phyloP scores from a whole-genome alignment of 805 yeast species.

The Brettanomyces sp. region DNA sequence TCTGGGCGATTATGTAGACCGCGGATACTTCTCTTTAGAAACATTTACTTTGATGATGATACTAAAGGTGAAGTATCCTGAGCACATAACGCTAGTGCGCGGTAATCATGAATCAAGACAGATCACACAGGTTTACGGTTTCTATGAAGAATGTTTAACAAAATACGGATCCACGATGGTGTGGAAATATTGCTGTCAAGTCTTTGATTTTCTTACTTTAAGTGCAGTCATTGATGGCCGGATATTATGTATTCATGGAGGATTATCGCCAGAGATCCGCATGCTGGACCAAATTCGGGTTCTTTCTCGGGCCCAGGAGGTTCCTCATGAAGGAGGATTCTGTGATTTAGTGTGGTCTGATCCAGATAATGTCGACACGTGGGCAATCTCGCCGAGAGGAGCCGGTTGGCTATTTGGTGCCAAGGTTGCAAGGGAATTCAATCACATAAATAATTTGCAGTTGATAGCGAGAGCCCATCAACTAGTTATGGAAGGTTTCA shows the following conservation, averaged over 20 bases:
- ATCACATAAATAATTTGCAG: slow-evolving; percentile 82
- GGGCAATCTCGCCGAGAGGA: slow-evolving; percentile 98
- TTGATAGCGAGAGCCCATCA: slow-evolving; percentile 96
- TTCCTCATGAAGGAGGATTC: slow-evolving; percentile 98
- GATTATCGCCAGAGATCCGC: slow-evolving; percentile 91
- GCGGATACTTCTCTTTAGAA: slow-evolving; percentile 94
- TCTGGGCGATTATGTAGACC: slow-evolving; percentile 92
- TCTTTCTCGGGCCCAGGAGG: slow-evolving; percentile 91
- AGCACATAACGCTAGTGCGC: slow-evolving; percentile 79
- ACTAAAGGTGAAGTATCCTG: slow-evolving; percentile 61
- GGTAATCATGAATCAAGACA: slow-evolving; percentile 97
- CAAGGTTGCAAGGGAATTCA: slow-evolving; percentile 89
- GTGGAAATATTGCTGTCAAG: slow-evolving; percentile 93
- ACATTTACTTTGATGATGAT: slow-evolving; percentile 93
- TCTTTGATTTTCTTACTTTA: slow-evolving; percentile 84
- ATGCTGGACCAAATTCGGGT: slow-evolving; percentile 96
- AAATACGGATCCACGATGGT: slow-evolving; percentile 92
- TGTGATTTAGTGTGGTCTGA: slow-evolving; percentile 97
- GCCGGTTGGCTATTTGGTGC: slow-evolving; percentile 98
- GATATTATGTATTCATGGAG: slow-evolving; percentile 94
- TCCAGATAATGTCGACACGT: slow-evolving; percentile 94
- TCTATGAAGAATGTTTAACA: slow-evolving; percentile 87
- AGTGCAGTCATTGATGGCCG: slow-evolving; percentile 96
- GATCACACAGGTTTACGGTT: slow-evolving; percentile 91
- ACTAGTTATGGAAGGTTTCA: slow-evolving; percentile 96